Evolutionary conservation across 768 basidiomycete genomes (phyloP).

Genomic region (Boletus rex-veris): DNA sequence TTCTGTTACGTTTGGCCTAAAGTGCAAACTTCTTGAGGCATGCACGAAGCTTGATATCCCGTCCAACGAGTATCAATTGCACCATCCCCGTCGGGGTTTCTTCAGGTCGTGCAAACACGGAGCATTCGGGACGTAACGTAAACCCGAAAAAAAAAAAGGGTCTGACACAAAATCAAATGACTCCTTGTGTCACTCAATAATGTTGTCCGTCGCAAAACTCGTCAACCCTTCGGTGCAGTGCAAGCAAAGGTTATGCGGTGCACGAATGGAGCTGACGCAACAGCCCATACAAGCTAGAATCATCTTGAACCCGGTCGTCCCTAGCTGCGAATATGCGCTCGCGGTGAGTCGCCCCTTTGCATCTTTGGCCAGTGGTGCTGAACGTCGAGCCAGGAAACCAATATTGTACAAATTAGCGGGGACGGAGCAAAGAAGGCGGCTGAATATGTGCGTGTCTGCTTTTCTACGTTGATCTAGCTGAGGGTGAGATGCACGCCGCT

Average conservation of each 20-base stretch:
- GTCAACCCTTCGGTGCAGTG: background rate
- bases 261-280: background rate
- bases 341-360: slow-evolving; percentile 37
- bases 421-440: slow-evolving; percentile 63
- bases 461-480: slow-evolving; percentile 3
- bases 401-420: slow-evolving; percentile 56
- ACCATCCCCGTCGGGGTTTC: background rate
- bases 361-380: background rate
- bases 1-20: background rate
- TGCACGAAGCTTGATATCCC: too few relatives aligned
- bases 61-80: background rate
- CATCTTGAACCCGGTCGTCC: slow-evolving; percentile 54
- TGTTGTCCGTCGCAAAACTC: slow-evolving; percentile 18
- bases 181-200: background rate
- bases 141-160: background rate
- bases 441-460: slow-evolving; percentile 46
- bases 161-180: slow-evolving; percentile 1
- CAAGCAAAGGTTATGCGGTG: background rate
- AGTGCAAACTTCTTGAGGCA: too few relatives aligned
- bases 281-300: slow-evolving; percentile 3
- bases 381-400: slow-evolving; percentile 45
- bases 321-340: slow-evolving; percentile 54
- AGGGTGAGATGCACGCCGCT: background rate
- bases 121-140: slow-evolving; percentile 6
- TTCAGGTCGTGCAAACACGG: slow-evolving; percentile 3